These are phyloP conservation scores for Clarireedia paspali DNA, from an alignment of 2,329 filamentous ascomycete genomes.

Conservation along the genomic window DNA sequence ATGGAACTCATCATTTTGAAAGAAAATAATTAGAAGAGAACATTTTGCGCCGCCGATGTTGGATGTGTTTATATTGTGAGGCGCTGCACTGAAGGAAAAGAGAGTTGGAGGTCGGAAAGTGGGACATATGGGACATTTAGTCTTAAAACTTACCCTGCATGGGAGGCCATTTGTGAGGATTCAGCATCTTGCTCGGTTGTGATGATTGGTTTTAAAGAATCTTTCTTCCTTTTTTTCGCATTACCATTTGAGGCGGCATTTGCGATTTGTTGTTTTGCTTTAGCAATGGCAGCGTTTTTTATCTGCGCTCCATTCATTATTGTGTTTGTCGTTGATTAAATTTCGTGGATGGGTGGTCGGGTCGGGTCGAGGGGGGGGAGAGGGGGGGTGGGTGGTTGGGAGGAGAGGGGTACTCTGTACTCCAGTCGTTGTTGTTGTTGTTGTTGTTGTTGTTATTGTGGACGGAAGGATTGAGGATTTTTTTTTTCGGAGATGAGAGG, in stretches of 20 bases:
- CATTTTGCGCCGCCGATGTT: constrained; percentile 8
- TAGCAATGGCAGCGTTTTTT: constrained; percentile 43
- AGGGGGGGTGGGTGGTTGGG: background rate
- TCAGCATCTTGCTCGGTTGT: constrained; percentile 39
- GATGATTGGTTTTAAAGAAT: constrained; percentile 50
- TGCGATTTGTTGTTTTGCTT: constrained; percentile 47
- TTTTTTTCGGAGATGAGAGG: background rate
- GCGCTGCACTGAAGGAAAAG: constrained; percentile 14
- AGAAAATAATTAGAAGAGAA: constrained; percentile 1
- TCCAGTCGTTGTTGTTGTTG: background rate
- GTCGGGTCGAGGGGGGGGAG: background rate
- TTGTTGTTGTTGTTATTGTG: background rate
- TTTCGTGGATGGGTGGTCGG: background rate
- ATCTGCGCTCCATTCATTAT: constrained; percentile 29
- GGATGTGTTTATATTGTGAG: constrained; percentile 12
- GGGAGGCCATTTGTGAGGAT: constrained; percentile 23
- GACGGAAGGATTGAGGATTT: background rate
- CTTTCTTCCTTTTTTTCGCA: constrained; percentile 52
- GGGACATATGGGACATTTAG: constrained; percentile 4
- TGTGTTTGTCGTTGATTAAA: background rate
- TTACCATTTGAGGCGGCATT: constrained; percentile 35
- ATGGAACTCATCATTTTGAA: constrained; percentile 24
- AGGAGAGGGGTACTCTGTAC: background rate
- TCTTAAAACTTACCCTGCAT: constrained; percentile 28
- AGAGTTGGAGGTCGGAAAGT: constrained; percentile 10